phyloP scores from a whole-genome alignment of 768 basidiomycete species.

The Mrakia hoshinonis region DNA sequence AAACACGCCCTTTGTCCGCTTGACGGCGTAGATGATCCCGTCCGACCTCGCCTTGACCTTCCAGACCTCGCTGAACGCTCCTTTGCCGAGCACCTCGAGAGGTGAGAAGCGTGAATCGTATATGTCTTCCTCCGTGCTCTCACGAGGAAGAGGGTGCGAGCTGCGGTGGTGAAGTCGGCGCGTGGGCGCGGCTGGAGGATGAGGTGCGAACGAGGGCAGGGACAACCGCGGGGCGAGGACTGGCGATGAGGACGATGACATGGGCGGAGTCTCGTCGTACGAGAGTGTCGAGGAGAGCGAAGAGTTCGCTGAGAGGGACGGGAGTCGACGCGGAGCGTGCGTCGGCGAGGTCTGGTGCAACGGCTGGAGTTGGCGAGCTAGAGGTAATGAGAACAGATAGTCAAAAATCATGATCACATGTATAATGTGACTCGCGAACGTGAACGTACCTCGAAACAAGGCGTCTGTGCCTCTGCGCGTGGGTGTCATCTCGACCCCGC shows the following conservation, averaged over 20 bases:
- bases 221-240: constrained; percentile 32
- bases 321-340: constrained; percentile 1
- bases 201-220: constrained; percentile 30
- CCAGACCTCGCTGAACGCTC: constrained; percentile 88
- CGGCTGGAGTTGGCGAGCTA: background rate
- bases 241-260: constrained; percentile 34
- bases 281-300: constrained; percentile 17
- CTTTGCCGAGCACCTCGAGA: constrained; percentile 73
- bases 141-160: constrained; percentile 34
- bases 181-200: constrained; percentile 5
- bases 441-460: background rate
- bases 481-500: constrained; percentile 28
- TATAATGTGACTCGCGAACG: background rate
- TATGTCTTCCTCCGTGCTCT: constrained; percentile 41
- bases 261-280: background rate
- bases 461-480: constrained; percentile 11
- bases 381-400: background rate
- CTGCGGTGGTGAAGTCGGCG: constrained; percentile 31
- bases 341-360: constrained; percentile 9
- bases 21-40: constrained; percentile 65
- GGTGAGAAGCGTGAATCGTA: constrained; percentile 76
- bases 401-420: background rate
- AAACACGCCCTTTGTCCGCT: constrained; percentile 78
- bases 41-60: constrained; percentile 47
- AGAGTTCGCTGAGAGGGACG: constrained; percentile 14